Percentiles rank a stretch among this genome's conserved stretches.
Evolutionary conservation across 2,329 filamentous ascomycete genomes (phyloP).

Genomic region (Colletotrichum noveboracense): DNA sequence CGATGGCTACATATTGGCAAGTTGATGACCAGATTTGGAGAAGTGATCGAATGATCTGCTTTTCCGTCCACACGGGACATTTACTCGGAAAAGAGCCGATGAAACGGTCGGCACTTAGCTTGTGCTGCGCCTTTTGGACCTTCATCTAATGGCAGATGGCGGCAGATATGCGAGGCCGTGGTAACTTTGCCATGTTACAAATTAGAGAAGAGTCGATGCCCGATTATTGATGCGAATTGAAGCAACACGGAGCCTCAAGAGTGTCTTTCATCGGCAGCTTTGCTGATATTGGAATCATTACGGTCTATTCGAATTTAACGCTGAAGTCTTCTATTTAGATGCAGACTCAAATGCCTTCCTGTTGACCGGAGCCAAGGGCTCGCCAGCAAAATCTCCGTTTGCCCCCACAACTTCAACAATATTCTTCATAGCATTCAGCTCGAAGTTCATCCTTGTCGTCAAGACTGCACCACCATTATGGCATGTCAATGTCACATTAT

Average conservation of each 20-base stretch:
- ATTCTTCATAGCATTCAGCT: conserved; percentile 41
- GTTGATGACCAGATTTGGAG: neutral
- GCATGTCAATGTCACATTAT: conserved; percentile 42
- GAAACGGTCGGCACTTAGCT: neutral
- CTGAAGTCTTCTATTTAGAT: neutral
- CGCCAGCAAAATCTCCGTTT: conserved; percentile 19
- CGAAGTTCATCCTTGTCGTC: conserved; percentile 44
- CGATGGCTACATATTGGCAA: neutral
- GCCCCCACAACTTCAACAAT: conserved; percentile 32
- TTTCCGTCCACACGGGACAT: neutral
- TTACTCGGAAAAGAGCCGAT: neutral
- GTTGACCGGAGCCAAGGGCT: conserved; percentile 27
- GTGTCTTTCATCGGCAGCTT: neutral
- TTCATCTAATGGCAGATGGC: accelerated
- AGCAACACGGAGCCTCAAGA: accelerated
- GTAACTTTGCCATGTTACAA: neutral
- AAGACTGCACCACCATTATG: conserved; percentile 43
- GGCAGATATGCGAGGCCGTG: accelerated
- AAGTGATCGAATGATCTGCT: neutral
- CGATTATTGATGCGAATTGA: neutral
- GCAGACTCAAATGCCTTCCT: neutral
- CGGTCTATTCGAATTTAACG: neutral
- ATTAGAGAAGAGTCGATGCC: neutral
- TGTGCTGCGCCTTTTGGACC: accelerated
- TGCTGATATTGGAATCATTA: accelerated